Evolutionary conservation across 768 basidiomycete genomes (phyloP), one percentile per base, ranked within the genome.

Genomic region (Tephrocybe sp.): DNA sequence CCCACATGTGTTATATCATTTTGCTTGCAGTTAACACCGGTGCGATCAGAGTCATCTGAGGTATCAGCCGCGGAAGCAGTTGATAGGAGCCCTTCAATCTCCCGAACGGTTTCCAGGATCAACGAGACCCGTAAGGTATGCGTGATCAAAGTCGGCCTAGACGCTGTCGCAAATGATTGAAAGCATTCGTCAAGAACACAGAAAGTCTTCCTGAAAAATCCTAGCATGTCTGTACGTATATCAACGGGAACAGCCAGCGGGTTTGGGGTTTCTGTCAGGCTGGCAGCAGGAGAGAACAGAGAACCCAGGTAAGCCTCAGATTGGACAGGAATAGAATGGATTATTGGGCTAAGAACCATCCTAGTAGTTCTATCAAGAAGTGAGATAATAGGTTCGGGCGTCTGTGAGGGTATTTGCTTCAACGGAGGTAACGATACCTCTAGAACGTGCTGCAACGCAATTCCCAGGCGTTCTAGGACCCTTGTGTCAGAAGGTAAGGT

Each of bases 81-180:
- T 26, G 58, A 52, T 11, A 72, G 64, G 47, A 71, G 63, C 38
- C 57, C 55, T 39, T 68, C 60, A 17, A 80, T 59, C 53, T 77
- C 71, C 34, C 69, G 69, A 33, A 74, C 54, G 9, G 69, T 64
- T 51, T 68, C 68, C 53, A 77, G 54, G 23, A 72, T 65, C 50
- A 76, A 60, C n/a, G 72, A 62, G 26, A 54, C 54, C 14, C 60
- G 57, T 36, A 62, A 51, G 31, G 57, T 61, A 22, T 48, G 44
- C 44, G 54, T 50, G 51, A 50, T 55, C 50, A 57, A 55, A 56
- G 36, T 53, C 47, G 39, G 57, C 36, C 41, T 55, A 45, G 44
- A 41, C 49, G 19, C 38, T 41, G 16, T 48, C 31, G 48, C 22
- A 12, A 47, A 34, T 40, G 33, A 36, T 44, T 42, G 44, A 39